These are phyloP conservation scores for Malassezia yamatoensis DNA, from an alignment of 1,284 basidiomycete genomes.

Conservation along the genomic window DNA sequence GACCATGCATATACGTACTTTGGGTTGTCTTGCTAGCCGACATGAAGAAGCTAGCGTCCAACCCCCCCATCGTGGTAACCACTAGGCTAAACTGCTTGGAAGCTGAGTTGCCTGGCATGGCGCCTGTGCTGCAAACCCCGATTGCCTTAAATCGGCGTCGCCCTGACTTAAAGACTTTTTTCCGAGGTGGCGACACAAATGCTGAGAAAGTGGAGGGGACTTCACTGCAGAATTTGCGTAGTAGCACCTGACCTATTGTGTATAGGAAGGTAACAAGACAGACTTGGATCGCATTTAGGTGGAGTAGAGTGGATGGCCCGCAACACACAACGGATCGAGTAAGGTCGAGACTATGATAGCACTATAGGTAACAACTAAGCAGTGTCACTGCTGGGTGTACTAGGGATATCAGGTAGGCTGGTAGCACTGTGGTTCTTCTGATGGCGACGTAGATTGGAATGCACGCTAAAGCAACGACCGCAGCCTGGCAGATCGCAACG, in stretches of 20 bases:
- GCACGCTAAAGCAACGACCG: conserved; percentile 42
- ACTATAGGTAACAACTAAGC: background rate
- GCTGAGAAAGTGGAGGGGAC: too few relatives aligned
- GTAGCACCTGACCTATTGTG: too few relatives aligned
- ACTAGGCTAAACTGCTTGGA: background rate
- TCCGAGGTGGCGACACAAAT: too few relatives aligned
- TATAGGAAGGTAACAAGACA: too few relatives aligned
- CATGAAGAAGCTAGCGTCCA: background rate
- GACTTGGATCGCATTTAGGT: too few relatives aligned
- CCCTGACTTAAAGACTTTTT: too few relatives aligned
- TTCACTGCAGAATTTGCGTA: too few relatives aligned
- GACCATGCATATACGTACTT: background rate
- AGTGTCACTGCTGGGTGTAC: background rate
- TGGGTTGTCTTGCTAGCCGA: background rate
- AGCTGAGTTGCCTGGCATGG: too few relatives aligned
- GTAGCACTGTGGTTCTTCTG: conserved; percentile 30
- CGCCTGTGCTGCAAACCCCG: too few relatives aligned
- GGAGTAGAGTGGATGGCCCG: too few relatives aligned
- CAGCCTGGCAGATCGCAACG: conserved; percentile 39
- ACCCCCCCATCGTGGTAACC: background rate
- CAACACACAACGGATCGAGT: too few relatives aligned
- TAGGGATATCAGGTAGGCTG: background rate
- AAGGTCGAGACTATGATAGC: background rate
- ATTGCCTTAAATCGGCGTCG: too few relatives aligned
- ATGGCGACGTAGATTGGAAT: conserved; percentile 43